phyloP scores from a whole-genome alignment of 2,329 filamentous ascomycete species.

The Harringtonia lauricola region DNA sequence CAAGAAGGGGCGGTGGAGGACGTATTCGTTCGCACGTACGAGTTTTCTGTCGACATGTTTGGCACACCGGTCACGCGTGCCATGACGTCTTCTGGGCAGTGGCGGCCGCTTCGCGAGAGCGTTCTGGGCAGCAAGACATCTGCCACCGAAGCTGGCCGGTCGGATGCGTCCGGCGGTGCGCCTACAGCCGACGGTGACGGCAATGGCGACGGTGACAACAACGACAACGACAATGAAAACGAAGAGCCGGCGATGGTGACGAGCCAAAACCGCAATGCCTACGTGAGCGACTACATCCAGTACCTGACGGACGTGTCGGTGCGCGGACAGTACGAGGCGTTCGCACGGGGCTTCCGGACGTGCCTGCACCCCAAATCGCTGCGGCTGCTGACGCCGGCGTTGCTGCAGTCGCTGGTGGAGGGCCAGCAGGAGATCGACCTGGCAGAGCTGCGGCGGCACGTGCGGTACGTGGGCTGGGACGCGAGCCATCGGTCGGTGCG shows the following conservation, averaged over 20 bases:
- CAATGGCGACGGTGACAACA: neutral
- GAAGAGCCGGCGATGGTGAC: slow-evolving; percentile 73
- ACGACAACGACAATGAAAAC: slow-evolving; percentile 36
- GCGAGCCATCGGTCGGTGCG: slow-evolving; percentile 56
- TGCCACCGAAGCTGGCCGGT: too few relatives aligned
- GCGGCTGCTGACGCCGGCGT: slow-evolving; percentile 55
- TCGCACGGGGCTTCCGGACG: slow-evolving; percentile 67
- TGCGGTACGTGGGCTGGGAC: slow-evolving; percentile 76
- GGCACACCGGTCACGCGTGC: slow-evolving; percentile 44
- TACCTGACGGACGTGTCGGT: slow-evolving; percentile 76
- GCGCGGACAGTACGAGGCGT: slow-evolving; percentile 65
- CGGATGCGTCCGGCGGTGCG: neutral
- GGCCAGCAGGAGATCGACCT: slow-evolving; percentile 75
- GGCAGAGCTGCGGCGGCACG: slow-evolving; percentile 54
- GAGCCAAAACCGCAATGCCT: slow-evolving; percentile 64
- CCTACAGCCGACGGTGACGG: slow-evolving; percentile 12
- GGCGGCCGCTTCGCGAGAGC: slow-evolving; percentile 39
- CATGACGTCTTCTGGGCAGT: slow-evolving; percentile 37
- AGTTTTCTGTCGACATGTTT: slow-evolving; percentile 59
- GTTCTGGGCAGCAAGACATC: neutral
- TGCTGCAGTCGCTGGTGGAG: slow-evolving; percentile 71
- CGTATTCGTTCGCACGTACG: slow-evolving; percentile 73
- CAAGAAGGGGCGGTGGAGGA: slow-evolving; percentile 67
- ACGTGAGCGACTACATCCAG: slow-evolving; percentile 72
- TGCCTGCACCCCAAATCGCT: slow-evolving; percentile 64